phyloP scores from a whole-genome alignment of 1,284 basidiomycete species.

The Moesziomyces sp. region DNA sequence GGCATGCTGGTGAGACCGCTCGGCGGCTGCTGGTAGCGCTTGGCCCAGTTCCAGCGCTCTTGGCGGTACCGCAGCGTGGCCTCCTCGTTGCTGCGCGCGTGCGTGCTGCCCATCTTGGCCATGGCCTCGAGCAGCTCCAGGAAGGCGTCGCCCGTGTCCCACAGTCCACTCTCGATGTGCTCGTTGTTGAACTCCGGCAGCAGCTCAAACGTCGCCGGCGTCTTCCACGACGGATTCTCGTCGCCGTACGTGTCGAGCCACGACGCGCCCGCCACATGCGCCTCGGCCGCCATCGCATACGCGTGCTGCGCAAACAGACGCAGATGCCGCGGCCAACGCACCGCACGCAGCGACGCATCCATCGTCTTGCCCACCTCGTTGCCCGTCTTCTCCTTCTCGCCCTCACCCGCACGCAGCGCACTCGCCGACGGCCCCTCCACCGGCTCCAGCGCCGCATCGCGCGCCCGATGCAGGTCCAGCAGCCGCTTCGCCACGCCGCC shows the following conservation, averaged over 20 bases:
- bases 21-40: conserved; percentile 36
- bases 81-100: conserved; percentile 43
- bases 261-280: conserved; percentile 39
- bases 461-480: conserved; percentile 32
- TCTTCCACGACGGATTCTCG: conserved; percentile 41
- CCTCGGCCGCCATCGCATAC: conserved; percentile 56
- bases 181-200: conserved; percentile 36
- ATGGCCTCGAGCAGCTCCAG: conserved; percentile 47
- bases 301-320: conserved; percentile 52
- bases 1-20: conserved; percentile 34
- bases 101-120: conserved; percentile 51
- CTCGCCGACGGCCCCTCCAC: conserved; percentile 20
- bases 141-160: conserved; percentile 51
- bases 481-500: conserved; percentile 33
- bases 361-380: conserved; percentile 53
- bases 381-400: conserved; percentile 50
- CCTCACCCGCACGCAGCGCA: conserved; percentile 19
- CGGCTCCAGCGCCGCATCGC: conserved; percentile 40
- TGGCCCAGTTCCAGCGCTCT: conserved; percentile 48
- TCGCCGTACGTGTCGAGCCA: conserved; percentile 34
- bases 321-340: conserved; percentile 56
- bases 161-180: conserved; percentile 41
- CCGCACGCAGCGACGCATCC: conserved; percentile 42
- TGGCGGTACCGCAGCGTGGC: conserved; percentile 42
- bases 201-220: conserved; percentile 36